These are phyloP conservation scores for Phycomyces nitens DNA, from an alignment of 192 early-diverging fungal species.

Conservation along the genomic window DNA sequence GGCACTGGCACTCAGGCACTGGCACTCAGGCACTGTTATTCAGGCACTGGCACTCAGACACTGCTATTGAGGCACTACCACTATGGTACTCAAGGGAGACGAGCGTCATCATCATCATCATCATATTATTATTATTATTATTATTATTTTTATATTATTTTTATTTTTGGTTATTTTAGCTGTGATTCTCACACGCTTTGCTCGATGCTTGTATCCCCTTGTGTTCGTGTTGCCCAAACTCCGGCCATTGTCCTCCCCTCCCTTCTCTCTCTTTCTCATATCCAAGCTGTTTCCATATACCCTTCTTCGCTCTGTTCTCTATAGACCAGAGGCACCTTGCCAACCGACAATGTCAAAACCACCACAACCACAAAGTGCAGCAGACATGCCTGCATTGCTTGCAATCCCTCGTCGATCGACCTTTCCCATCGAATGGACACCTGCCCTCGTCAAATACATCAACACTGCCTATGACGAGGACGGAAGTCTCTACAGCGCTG, in stretches of 20 bases:
- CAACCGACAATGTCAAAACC: neutral
- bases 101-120: no score
- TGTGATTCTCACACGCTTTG: no score
- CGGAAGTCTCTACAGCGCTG: constrained; percentile 9
- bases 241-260: neutral
- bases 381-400: neutral
- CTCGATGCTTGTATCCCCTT: neutral
- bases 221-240: constrained; percentile 1
- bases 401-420: neutral
- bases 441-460: constrained; percentile 16
- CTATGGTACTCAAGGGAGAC: no score
- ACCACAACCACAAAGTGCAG: neutral
- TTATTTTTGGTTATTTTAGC: no score
- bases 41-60: no score
- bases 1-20: no score
- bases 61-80: no score
- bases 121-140: no score
- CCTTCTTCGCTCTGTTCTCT: neutral
- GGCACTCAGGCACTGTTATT: no score
- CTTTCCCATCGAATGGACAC: constrained; percentile 6
- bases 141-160: no score
- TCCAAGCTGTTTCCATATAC: constrained; percentile 1
- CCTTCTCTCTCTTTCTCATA: neutral
- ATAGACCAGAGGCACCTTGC: neutral
- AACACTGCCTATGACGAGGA: constrained; percentile 20